phyloP scores from a whole-genome alignment of 2,329 filamentous ascomycete genomes.

The Neocucurbitaria cava region DNA sequence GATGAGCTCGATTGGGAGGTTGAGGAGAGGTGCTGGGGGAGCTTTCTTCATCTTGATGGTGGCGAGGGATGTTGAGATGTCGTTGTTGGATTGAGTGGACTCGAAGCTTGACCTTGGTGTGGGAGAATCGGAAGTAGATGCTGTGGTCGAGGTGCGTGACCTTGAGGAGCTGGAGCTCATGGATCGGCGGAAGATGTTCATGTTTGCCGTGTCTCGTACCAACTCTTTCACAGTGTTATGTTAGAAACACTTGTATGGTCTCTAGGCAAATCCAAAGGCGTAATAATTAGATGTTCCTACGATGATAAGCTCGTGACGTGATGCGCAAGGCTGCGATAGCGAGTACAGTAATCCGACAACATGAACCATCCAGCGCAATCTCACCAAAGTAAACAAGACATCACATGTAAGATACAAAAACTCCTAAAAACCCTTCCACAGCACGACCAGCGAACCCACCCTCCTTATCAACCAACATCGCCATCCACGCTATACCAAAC shows the following conservation, averaged over 20 bases:
- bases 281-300: not conserved
- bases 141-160: slow-evolving; percentile 9
- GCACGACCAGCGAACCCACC: not conserved
- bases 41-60: slow-evolving; percentile 11
- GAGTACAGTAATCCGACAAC: not conserved
- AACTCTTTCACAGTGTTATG: not conserved
- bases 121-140: slow-evolving; percentile 8
- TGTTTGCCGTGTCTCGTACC: slow-evolving; percentile 2
- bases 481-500: not conserved
- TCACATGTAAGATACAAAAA: not conserved
- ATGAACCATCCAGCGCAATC: not conserved
- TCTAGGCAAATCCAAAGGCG: not conserved
- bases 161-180: slow-evolving; percentile 18
- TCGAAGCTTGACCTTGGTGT: slow-evolving; percentile 25
- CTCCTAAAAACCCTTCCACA: not conserved
- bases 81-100: slow-evolving; percentile 3
- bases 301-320: not conserved
- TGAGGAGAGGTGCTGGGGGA: slow-evolving; percentile 22
- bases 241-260: not conserved
- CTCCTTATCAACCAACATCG: not conserved
- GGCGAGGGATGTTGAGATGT: slow-evolving; percentile 12
- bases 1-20: slow-evolving; percentile 39
- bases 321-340: not conserved
- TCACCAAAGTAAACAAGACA: not conserved
- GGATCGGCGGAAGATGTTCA: slow-evolving; percentile 21